These are phyloP conservation scores for Pseudocercospora fijiensis DNA, from an alignment of 2,329 filamentous ascomycete genomes.

Conservation along the genomic window DNA sequence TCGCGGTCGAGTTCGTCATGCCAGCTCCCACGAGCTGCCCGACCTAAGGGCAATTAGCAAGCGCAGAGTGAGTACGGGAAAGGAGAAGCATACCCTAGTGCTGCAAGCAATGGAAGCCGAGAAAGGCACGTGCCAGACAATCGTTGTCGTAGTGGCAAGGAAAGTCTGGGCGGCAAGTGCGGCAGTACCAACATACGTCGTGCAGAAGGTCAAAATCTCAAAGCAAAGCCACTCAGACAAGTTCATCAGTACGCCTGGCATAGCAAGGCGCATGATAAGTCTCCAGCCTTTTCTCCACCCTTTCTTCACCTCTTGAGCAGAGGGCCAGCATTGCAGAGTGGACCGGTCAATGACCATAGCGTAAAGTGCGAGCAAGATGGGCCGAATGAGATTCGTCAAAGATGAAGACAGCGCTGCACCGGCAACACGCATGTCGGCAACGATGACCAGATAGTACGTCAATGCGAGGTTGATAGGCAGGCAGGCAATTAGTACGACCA, in stretches of 20 bases:
- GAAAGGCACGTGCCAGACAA: conserved; percentile 45
- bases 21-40: conserved; percentile 44
- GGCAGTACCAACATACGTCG: conserved; percentile 27
- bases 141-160: conserved; percentile 30
- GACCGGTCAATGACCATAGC: conserved; percentile 42
- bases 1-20: conserved; percentile 36
- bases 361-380: conserved; percentile 50
- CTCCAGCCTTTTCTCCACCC: conserved; percentile 42
- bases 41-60: conserved; percentile 16
- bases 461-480: conserved; percentile 25
- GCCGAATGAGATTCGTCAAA: conserved; percentile 44
- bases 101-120: conserved; percentile 42
- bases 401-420: conserved; percentile 55
- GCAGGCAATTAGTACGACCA: conserved; percentile 19
- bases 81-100: conserved; percentile 30
- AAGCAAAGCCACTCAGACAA: conserved; percentile 33
- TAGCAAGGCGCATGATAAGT: conserved; percentile 26
- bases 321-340: conserved; percentile 49
- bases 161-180: conserved; percentile 30
- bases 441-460: conserved; percentile 31
- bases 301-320: conserved; percentile 23
- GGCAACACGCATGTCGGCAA: conserved; percentile 46
- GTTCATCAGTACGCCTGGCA: conserved; percentile 32
- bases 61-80: not conserved
- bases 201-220: conserved; percentile 39